phyloP scores from a whole-genome alignment of 352 stramenopile genomes.

The Nannochloropsis limnetica region DNA sequence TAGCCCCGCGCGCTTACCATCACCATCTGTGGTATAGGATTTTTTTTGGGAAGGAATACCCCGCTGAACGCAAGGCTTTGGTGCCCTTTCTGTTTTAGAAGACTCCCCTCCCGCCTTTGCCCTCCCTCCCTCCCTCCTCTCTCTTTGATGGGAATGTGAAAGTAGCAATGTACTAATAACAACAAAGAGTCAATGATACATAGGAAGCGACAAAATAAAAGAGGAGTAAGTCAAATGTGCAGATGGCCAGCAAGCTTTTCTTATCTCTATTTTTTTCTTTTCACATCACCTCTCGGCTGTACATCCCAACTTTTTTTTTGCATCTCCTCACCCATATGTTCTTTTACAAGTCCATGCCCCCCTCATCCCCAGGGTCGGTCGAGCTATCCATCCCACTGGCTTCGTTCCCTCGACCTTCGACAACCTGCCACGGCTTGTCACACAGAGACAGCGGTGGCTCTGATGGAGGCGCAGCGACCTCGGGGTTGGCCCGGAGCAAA shows the following conservation, averaged over 20 bases:
- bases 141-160: too few species aligned
- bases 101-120: neutral
- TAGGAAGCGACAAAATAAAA: neutral
- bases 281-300: neutral
- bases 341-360: neutral
- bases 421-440: neutral
- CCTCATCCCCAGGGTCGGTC: neutral
- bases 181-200: neutral
- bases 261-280: neutral
- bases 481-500: neutral
- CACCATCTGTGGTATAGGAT: constrained; percentile 54
- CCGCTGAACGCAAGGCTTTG: constrained; percentile 35
- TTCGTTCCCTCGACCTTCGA: neutral
- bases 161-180: neutral
- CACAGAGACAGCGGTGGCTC: neutral
- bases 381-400: neutral
- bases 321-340: neutral
- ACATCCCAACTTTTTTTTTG: neutral
- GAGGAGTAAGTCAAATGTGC: neutral
- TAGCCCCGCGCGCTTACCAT: constrained; percentile 51
- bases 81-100: constrained; percentile 39
- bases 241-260: neutral
- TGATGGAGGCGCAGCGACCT: neutral
- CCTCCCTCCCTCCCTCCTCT: neutral
- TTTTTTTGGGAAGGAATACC: constrained; percentile 46